These are phyloP conservation scores for Fusarium pseudocircinatum DNA, from an alignment of 2,329 filamentous ascomycete genomes.

Conservation along the genomic window DNA sequence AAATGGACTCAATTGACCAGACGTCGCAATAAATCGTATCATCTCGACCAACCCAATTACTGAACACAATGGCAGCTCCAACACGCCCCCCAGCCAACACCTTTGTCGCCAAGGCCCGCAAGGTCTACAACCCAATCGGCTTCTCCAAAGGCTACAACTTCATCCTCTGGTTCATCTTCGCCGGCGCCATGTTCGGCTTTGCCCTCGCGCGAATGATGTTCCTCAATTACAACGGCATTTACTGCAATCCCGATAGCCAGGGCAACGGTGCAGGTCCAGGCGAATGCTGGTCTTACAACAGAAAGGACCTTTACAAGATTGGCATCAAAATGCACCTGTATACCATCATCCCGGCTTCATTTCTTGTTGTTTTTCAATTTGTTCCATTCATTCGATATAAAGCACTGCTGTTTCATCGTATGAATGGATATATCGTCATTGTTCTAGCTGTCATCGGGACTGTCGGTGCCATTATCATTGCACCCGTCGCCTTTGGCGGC, in stretches of 20 bases:
- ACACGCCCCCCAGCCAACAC: background rate
- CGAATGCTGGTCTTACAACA: conserved; percentile 19
- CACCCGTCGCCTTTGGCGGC: conserved; percentile 62
- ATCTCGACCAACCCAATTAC: background rate
- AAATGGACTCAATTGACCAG: no score
- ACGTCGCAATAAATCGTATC: fast-evolving
- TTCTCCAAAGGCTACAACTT: conserved; percentile 59
- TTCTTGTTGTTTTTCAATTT: conserved; percentile 60
- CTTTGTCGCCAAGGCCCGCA: conserved; percentile 9
- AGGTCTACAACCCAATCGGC: conserved; percentile 59
- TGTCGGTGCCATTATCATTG: conserved; percentile 63
- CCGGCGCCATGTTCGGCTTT: conserved; percentile 47
- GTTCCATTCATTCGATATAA: conserved; percentile 58
- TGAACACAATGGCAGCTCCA: background rate
- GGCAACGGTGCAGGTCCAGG: background rate
- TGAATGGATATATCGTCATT: conserved; percentile 66
- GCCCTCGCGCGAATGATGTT: conserved; percentile 35
- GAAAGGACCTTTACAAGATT: conserved; percentile 24
- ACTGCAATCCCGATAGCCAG: background rate
- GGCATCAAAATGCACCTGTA: conserved; percentile 59
- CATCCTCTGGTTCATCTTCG: conserved; percentile 59
- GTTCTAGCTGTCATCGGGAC: conserved; percentile 58
- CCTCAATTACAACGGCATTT: conserved; percentile 15
- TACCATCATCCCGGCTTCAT: conserved; percentile 53
- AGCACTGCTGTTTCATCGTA: conserved; percentile 63